Base-by-base conservation (phyloP, 306 rosid species). In the Vigna unguiculata region DNA sequence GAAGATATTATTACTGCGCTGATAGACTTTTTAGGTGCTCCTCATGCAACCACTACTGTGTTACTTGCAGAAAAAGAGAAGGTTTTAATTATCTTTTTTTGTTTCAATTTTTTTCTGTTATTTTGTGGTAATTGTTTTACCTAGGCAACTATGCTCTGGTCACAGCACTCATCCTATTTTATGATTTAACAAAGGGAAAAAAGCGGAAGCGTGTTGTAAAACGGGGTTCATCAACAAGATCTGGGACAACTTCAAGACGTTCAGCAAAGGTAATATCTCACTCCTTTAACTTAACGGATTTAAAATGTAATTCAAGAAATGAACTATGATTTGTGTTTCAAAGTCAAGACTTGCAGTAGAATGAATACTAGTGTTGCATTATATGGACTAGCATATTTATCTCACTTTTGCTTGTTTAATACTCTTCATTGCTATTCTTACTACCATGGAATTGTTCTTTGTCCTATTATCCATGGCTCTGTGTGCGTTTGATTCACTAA, bases 21-120 rank as follows among this genome's bases (percentile, higher is more conserved):
- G 78, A 83, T 92, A 45, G 98, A 90, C 61, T 95, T 92, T 81
- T 86, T 95, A 88, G 80, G 83, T 81, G 87, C 96, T 40, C 99
- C 97, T 83, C 95, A 86, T 34, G 86, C 99, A 41, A 92, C 93
- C 17, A 83, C 92, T 38, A 52, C 90, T 48, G 88, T 81, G 69
- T 84, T 86, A 49, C 93, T 95, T 54, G 90, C 93, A 14, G 99
- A 92, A 68, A 89, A 87, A 77, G 99, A 90, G 30, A 86, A 85
- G 96, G 97, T 95, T 71, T 57, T 64, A 47, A 21, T 71, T 49
- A 17, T 60, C 17, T 54, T 20, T 21, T 22, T 36, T 30, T 20
- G 57, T 82, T 72, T 74, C 4, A 46, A 72, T 36, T 25, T 65
- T 69, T 11, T 20, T 20, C 19, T n/a, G 1, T 65, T 15, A 13